phyloP scores from a whole-genome alignment of 805 yeast species.

The Cyberlindnera bimundalis region DNA sequence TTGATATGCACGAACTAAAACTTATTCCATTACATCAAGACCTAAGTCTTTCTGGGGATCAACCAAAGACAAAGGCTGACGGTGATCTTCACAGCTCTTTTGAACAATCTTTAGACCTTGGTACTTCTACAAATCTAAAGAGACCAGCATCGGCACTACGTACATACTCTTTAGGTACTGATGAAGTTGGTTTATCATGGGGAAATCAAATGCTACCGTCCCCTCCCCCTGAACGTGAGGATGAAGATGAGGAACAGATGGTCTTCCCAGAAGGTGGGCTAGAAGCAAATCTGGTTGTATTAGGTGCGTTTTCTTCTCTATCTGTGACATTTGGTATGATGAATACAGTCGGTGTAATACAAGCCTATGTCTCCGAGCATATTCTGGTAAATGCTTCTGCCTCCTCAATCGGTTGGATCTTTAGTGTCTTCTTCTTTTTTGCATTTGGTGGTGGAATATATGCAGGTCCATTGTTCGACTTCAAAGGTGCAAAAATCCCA shows the following conservation, averaged over 20 bases:
- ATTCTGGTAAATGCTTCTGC: constrained; percentile 44
- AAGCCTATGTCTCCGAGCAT: constrained; percentile 55
- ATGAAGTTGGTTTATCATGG: background rate
- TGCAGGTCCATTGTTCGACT: constrained; percentile 52
- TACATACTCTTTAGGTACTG: background rate
- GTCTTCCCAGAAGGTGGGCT: constrained; percentile 48
- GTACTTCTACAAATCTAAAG: constrained; percentile 2
- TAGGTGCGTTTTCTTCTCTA: constrained; percentile 48
- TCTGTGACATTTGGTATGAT: constrained; percentile 59
- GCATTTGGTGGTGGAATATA: constrained; percentile 32
- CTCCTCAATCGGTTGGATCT: constrained; percentile 66
- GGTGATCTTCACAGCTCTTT: background rate
- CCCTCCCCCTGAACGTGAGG: background rate
- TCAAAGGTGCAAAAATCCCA: constrained; percentile 49
- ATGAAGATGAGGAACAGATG: constrained; percentile 20
- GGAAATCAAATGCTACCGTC: background rate
- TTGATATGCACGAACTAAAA: constrained; percentile 7
- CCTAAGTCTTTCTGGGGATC: background rate
- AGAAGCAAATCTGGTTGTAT: constrained; percentile 33
- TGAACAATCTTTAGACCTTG: background rate
- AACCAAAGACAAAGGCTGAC: constrained; percentile 2
- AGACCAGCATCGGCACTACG: constrained; percentile 1
- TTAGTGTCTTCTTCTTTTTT: constrained; percentile 34
- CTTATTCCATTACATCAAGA: background rate
- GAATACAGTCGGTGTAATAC: constrained; percentile 65